Evolutionary conservation across 495 filamentous ascomycete species (phyloP), one percentile per base, ranked within the genome.

Genomic region (Aspergillus hancockii): DNA sequence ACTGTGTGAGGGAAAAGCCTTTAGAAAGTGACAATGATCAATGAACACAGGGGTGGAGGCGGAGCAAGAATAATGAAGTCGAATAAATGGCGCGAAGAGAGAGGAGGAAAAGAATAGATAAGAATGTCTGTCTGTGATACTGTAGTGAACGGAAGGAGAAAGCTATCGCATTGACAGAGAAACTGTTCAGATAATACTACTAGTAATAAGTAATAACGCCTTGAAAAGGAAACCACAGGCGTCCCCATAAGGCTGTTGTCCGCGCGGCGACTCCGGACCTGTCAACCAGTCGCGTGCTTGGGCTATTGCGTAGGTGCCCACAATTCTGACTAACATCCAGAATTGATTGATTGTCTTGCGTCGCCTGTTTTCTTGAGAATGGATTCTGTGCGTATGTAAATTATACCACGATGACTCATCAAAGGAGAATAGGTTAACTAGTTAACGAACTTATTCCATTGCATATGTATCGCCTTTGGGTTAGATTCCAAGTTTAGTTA

Each of bases 201-300:
- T 28, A 28, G 7, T 28, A 3, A 28, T 7, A 28, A 28, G 25
- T 28, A 3, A 28, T 7, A 28, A 28, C 3, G 25, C 25, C 25
- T 28, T 6, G 38, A n/a, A 41, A 41, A 18, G 7, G n/a, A n/a
- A n/a, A n/a, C n/a, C n/a, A n/a, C n/a, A n/a, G n/a, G n/a, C n/a
- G n/a, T n/a, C 50, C 41, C 49, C 50, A 53, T 59, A 59, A 59
- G 57, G 57, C 57, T 59, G 50, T 57, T 49, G 54, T 45, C 54
- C 54, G 54, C 54, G 54, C 57, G 57, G 57, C 57, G 51, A 53
- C 40, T 59, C 50, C 57, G 50, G 57, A 52, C 47, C 51, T 19
- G 57, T 46, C 38, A 59, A 54, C 50, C 57, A 46, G 50, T 59
- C 57, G 57, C 50, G 57, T 59, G 56, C 56, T 32, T 36, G 40